Conservation (phyloP, 2,329 filamentous ascomycete genomes). For the Nothopassalora personata region DNA sequence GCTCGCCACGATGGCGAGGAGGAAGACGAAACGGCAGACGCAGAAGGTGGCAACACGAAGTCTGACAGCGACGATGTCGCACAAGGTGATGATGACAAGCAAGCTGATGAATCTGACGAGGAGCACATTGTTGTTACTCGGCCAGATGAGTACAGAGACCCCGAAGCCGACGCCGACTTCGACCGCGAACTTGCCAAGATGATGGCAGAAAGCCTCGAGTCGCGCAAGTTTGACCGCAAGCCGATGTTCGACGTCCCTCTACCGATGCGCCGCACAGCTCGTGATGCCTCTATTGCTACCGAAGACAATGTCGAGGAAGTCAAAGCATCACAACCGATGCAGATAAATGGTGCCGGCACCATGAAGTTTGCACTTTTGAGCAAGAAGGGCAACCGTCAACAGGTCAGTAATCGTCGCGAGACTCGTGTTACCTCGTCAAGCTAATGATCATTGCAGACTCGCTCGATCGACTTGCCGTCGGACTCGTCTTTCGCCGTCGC, state of each 20-base stretch:
- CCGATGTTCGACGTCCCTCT: conserved; percentile 92
- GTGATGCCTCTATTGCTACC: conserved; percentile 47
- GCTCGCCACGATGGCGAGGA: conserved; percentile 59
- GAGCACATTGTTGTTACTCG: conserved; percentile 89
- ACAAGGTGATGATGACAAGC: conserved; percentile 45
- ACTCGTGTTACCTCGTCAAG: background rate
- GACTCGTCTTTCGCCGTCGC: conserved; percentile 93
- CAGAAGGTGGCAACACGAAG: conserved; percentile 42
- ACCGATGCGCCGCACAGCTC: conserved; percentile 68
- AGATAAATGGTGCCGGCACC: conserved; percentile 48
- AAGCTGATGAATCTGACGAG: conserved; percentile 55
- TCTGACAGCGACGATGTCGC: conserved; percentile 50
- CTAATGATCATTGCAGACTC: conserved; percentile 56
- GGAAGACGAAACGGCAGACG: conserved; percentile 59
- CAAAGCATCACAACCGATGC: conserved; percentile 26
- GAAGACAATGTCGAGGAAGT: conserved; percentile 40
- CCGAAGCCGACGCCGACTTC: conserved; percentile 93
- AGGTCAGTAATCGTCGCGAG: conserved; percentile 51
- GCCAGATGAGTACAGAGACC: conserved; percentile 83
- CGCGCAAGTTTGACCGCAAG: conserved; percentile 92
- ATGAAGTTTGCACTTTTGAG: conserved; percentile 97
- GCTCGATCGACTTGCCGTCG: conserved; percentile 80
- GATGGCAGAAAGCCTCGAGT: conserved; percentile 96
- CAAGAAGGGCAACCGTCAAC: conserved; percentile 91
- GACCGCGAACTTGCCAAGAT: conserved; percentile 96